Evolutionary conservation across 2,329 filamentous ascomycete genomes (phyloP), one percentile per base, ranked within the genome.

Genomic region (Monilinia polystroma): DNA sequence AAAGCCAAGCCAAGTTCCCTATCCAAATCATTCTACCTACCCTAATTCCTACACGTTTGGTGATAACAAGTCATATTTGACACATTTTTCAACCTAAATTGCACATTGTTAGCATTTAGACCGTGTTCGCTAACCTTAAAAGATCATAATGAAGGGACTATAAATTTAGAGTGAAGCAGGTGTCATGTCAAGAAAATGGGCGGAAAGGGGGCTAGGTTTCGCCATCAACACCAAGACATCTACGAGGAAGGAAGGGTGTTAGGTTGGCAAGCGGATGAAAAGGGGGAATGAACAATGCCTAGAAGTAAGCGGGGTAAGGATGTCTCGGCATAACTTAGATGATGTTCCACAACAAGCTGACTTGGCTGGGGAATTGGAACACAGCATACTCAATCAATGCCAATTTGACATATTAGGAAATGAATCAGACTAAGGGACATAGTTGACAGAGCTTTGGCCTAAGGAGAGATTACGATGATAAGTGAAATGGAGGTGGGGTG

Each of bases 61-160:
- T 41, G 68, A 69, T 51, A 69, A 51, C 20, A 69, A 59, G 47
- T 69, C 67, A 52, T 69, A 69, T 56, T 70, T 70, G 23, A 70
- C 69, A 60, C 66, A 68, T 55, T 58, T 64, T 56, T 71, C 68
- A 56, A 70, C 49, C 38, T 70, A 55, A 5, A 23, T 54, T 51
- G 54, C 49, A 12, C 23, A 8, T 45, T 47, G 32, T 69, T 29
- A 64, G 32, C 4, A 43, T 20, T 51, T 32, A 29, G 12, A 23
- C 29, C 23, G 11, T 18, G 3, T 38, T 51, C 14, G 32, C 58
- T 62, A 62, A 62, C 11, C 32, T 51, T 20, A 10, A 20, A 18
- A 35, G 38, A 35, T 35, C n/a, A 41, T 14, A 16, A 38, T 26
- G n/a, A 62, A 62, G 57, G 10, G 26, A 11, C 32, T n/a, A 38